Percentiles rank a stretch among this genome's conserved stretches.
Conservation (phyloP, 2,329 filamentous ascomycete species). For the Fusarium sp. region DNA sequence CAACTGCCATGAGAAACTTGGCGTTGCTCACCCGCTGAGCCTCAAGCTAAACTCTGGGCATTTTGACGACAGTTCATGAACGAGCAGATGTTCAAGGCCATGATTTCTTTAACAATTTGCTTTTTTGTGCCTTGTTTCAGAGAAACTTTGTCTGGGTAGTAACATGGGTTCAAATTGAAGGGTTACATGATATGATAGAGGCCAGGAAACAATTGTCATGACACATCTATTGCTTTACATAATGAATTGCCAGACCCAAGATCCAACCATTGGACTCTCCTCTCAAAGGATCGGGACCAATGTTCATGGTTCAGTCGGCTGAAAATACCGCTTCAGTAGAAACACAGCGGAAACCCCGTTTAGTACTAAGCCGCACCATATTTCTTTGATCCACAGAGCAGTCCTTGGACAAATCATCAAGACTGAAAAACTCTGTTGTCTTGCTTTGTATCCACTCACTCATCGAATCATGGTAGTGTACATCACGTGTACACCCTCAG, state of each 20-base stretch:
- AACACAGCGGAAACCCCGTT: conserved; percentile 2
- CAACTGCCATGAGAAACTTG: conserved; percentile 24
- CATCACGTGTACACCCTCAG: conserved; percentile 22
- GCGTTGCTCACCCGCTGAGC: conserved; percentile 33
- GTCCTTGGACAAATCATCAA: conserved; percentile 25
- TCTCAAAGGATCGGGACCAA: conserved; percentile 14
- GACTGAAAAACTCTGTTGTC: conserved; percentile 27
- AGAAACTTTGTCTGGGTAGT: background rate
- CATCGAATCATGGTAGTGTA: conserved; percentile 2
- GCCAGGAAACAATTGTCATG: background rate
- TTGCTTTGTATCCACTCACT: conserved; percentile 4
- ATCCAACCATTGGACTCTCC: background rate
- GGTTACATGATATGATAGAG: background rate
- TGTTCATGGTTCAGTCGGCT: conserved; percentile 1
- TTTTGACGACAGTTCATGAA: background rate
- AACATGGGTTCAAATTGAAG: background rate
- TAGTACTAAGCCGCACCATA: conserved; percentile 3
- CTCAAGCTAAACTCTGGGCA: conserved; percentile 17
- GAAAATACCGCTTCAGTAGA: conserved; percentile 5
- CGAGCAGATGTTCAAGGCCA: too few species aligned
- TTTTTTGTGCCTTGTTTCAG: background rate
- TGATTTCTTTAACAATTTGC: background rate
- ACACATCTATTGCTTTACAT: background rate
- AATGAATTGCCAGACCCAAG: background rate
- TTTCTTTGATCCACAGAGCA: conserved; percentile 3